Evolutionary conservation across 2,329 filamentous ascomycete species (phyloP), one percentile per base, ranked within the genome.

Genomic region (Aspergillus felis): DNA sequence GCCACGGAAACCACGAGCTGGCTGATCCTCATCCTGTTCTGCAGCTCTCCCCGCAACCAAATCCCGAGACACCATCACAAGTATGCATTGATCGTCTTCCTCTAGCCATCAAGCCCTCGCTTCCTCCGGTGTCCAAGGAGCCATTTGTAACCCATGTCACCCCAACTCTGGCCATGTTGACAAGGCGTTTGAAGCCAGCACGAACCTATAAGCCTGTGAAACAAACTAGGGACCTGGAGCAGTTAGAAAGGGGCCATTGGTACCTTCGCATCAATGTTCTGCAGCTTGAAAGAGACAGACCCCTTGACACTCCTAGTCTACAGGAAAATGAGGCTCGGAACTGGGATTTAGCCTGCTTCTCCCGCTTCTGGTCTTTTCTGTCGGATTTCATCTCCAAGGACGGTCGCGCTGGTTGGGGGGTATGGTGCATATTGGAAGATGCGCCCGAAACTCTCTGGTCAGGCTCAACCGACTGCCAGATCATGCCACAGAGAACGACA

Each of bases 211-310:
- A 72, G 4, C 86, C 87, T 0, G 62, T 66, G 4, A 61, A 73
- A 1, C 78, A 83, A 53, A 74, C 74, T 1, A 78, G 87, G 3
- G 68, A 72, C 0, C 74, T 88, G 1, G 74, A 80, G 2, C 73
- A 75, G 0, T 82, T 88, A 41, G 91, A 96, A 70, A 82, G 92
- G 17, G 92, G 92, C 0, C 86, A 89, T 72, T 97, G 92, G 92
- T 71, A 79, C 2, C 66, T 96, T 4, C 77, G 77, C 5, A 81
- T 86, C 17, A 84, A 85, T 51, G 75, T 95, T 35, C 76, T 76
- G 5, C 32, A 38, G 6, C 14, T 17, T 38, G 32, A 38, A 38
- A 8, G 38, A 35, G 12, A 22, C 49, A 28, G 20, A 44, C 3
- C 22, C 25, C 6, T 25, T 17, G 27, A 4, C 6, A 7, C 32